Conservation (phyloP, 176 grass and related monocot genomes). For the Bromus sterilis region DNA sequence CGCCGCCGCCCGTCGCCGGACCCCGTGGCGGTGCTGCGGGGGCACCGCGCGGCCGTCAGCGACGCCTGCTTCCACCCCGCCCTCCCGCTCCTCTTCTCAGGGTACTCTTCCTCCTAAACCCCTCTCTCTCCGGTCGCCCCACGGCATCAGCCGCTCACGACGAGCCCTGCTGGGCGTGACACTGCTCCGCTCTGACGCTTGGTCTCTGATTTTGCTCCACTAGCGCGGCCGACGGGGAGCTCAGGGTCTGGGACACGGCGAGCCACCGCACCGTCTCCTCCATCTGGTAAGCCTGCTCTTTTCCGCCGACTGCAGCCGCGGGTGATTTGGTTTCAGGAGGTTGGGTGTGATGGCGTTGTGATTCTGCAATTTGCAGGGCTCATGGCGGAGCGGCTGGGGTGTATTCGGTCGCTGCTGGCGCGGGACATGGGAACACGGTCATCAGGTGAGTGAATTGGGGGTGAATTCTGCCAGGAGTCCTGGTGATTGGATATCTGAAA, state of each 20-base stretch:
- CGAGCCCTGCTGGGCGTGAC: background rate
- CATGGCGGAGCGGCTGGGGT: constrained; percentile 72
- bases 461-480: background rate
- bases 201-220: background rate
- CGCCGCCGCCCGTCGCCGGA: constrained; percentile 54
- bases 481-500: background rate
- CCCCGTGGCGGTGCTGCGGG: constrained; percentile 67
- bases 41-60: constrained; percentile 72
- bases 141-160: too few species aligned
- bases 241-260: constrained; percentile 71
- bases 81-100: constrained; percentile 74
- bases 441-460: constrained; percentile 36
- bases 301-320: background rate
- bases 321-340: background rate
- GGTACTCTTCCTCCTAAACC: constrained; percentile 29
- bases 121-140: background rate
- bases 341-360: background rate
- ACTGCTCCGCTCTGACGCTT: background rate
- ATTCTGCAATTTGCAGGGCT: constrained; percentile 57
- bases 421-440: constrained; percentile 42
- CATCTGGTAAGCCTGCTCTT: constrained; percentile 29
- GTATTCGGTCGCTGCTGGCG: constrained; percentile 48
- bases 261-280: constrained; percentile 72
- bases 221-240: constrained; percentile 81
- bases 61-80: constrained; percentile 77